Evolutionary conservation across 768 basidiomycete genomes (phyloP), one percentile per base, ranked within the genome.

Genomic region (Fomitopsis pulvina): DNA sequence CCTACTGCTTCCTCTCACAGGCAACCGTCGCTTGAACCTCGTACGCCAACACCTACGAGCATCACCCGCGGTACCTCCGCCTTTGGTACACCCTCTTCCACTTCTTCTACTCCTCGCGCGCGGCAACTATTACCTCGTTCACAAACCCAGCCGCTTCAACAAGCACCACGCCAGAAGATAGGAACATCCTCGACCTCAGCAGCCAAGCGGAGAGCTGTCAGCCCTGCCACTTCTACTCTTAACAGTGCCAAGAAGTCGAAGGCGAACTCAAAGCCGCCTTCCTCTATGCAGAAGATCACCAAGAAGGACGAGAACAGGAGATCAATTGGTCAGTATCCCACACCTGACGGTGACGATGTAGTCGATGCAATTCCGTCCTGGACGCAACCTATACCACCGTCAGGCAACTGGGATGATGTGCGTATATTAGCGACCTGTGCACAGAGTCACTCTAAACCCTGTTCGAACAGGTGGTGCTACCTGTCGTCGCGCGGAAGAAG

Each of bases 371-470:
- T 92, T 61, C 89, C 90, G 5, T 75, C 78, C 2, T 88, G 86
- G 88, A 88, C 85, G 16, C 83, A 89, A 60, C 86, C 87, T 22
- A 70, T 83, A 24, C 77, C 74, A 22, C 69, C 68, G 51, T 71
- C 77, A 21, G 85, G 86, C 1, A 90, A 87, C 59, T 92, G 90
- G 89, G 89, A 92, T 60, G 89, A 92, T 62, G 87, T 80, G 59
- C 60, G 77, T 70, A 25, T 37, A 20, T 18, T 28, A 25, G n/a
- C 42, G 48, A 58, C 41, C 40, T 43, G 48, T 4, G 57, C 52
- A 43, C 21, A 28, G 53, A 51, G 47, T 32, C 45, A 49, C 53
- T 37, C 34, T 34, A 29, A 21, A 39, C 16, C 45, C 30, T 34
- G 14, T 34, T 42, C 42, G 16, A 25, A 3, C 55, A 90, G 87